These are phyloP conservation scores for Lachancea mirantina DNA, from an alignment of 805 yeast species.

Conservation along the genomic window DNA sequence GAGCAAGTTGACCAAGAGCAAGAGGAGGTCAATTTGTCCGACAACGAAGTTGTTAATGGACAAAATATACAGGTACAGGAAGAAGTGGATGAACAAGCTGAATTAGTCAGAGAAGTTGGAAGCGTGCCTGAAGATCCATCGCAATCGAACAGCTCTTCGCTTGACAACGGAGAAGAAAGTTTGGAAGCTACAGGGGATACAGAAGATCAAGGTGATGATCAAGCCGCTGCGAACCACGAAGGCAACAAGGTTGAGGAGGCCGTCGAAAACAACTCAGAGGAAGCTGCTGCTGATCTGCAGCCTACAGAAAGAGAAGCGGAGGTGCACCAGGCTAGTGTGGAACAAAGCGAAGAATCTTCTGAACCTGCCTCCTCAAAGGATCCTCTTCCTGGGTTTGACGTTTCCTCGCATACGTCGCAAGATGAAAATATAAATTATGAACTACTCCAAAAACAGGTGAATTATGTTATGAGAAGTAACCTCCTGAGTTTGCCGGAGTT, in stretches of 20 bases:
- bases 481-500: slow-evolving; percentile 24
- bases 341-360: too few species aligned
- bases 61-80: too few species aligned
- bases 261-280: too few species aligned
- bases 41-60: background rate
- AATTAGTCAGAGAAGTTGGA: background rate
- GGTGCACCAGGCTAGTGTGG: too few species aligned
- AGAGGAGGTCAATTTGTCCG: slow-evolving; percentile 1
- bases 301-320: too few species aligned
- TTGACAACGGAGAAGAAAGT: background rate
- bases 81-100: slow-evolving; percentile 1
- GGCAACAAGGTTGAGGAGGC: slow-evolving; percentile 3
- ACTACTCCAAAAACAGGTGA: slow-evolving; percentile 27
- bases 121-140: background rate
- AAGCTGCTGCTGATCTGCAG: too few species aligned
- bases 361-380: too few species aligned
- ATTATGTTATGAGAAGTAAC: slow-evolving; percentile 23
- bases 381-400: too few species aligned
- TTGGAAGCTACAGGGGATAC: slow-evolving; percentile 3
- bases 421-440: slow-evolving; percentile 19
- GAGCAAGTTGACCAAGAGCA: slow-evolving; percentile 4
- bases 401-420: too few species aligned
- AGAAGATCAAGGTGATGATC: slow-evolving; percentile 2
- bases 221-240: slow-evolving; percentile 5
- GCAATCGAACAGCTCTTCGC: background rate